Conservation (phyloP, 2,329 filamentous ascomycete genomes). For the Aspergillus sp. region DNA sequence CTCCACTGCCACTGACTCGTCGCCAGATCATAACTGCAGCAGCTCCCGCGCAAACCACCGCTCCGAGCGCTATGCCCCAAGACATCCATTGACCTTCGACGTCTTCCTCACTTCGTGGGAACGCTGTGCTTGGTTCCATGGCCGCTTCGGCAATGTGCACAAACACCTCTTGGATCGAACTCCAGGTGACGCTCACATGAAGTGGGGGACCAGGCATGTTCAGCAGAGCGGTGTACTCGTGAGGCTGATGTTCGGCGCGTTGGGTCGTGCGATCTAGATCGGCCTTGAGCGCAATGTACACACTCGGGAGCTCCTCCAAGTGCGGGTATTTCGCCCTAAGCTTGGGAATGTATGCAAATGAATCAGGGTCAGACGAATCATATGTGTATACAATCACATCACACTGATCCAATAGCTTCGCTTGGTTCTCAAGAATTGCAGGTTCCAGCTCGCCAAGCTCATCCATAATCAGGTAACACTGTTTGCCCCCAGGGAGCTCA, state of each 20-base stretch:
- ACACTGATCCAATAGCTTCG: slow-evolving; percentile 80
- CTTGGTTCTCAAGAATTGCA: slow-evolving; percentile 87
- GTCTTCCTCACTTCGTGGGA: slow-evolving; percentile 86
- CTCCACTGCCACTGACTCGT: slow-evolving; percentile 41
- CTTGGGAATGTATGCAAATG: slow-evolving; percentile 85
- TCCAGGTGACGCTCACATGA: slow-evolving; percentile 94
- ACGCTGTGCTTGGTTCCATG: slow-evolving; percentile 82
- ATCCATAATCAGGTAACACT: slow-evolving; percentile 93
- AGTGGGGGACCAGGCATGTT: slow-evolving; percentile 83
- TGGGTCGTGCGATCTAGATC: slow-evolving; percentile 98
- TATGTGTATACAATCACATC: slow-evolving; percentile 95
- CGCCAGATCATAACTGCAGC: slow-evolving; percentile 63
- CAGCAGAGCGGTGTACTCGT: slow-evolving; percentile 80
- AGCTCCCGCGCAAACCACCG: slow-evolving; percentile 59
- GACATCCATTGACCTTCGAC: slow-evolving; percentile 73
- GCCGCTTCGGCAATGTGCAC: slow-evolving; percentile 88
- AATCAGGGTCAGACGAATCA: slow-evolving; percentile 95
- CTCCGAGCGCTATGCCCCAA: slow-evolving; percentile 81
- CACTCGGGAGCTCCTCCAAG: slow-evolving; percentile 82
- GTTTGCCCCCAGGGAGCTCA: slow-evolving; percentile 90
- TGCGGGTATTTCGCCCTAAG: slow-evolving; percentile 77
- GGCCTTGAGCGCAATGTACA: slow-evolving; percentile 92
- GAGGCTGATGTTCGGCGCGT: slow-evolving; percentile 83
- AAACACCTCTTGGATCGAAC: slow-evolving; percentile 90
- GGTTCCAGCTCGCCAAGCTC: slow-evolving; percentile 95